These are phyloP conservation scores for Hymenoscyphus fructigenus DNA, from an alignment of 2,329 filamentous ascomycete genomes.

Conservation along the genomic window DNA sequence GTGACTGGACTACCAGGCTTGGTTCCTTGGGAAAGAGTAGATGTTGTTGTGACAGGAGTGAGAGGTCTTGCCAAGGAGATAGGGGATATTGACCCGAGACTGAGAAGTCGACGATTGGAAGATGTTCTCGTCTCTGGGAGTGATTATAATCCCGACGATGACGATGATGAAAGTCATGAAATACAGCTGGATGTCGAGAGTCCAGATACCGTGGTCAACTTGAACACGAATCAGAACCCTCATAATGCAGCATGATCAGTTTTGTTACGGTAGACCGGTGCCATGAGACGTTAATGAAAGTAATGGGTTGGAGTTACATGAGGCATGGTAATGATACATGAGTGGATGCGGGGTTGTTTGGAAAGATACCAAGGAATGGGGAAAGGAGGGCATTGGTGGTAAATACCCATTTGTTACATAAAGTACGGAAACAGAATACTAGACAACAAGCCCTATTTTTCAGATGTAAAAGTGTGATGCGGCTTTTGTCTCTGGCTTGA, in stretches of 20 bases:
- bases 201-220: conserved; percentile 30
- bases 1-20: conserved; percentile 26
- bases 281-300: background rate
- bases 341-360: background rate
- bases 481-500: background rate
- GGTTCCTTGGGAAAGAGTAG: conserved; percentile 25
- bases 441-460: background rate
- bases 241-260: conserved; percentile 10
- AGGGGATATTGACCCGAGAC: conserved; percentile 21
- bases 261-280: background rate
- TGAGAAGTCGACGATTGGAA: conserved; percentile 25
- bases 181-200: conserved; percentile 32
- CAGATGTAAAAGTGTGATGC: background rate
- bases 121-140: conserved; percentile 19
- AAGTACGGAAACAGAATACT: background rate
- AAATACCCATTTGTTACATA: background rate
- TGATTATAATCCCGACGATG: conserved; percentile 10
- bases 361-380: conserved; percentile 2
- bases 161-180: conserved; percentile 18
- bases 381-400: background rate
- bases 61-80: conserved; percentile 27
- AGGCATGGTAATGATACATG: background rate
- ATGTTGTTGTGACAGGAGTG: conserved; percentile 29
- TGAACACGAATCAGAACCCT: background rate
- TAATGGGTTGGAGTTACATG: background rate